Evolutionary conservation across 768 basidiomycete species (phyloP).

Genomic region (Termitomyces sp.): DNA sequence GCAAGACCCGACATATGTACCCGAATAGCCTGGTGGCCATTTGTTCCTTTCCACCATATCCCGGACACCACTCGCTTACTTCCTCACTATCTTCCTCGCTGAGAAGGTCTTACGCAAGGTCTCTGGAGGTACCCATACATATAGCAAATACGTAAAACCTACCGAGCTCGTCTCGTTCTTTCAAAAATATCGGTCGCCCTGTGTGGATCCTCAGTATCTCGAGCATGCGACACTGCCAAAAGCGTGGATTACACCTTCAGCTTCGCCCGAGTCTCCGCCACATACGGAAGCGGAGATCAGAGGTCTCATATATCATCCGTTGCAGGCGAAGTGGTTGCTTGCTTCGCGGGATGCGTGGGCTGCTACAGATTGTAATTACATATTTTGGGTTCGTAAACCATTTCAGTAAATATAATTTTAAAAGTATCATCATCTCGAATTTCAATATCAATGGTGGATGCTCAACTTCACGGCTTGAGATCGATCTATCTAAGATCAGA

Average conservation of each 20-base stretch:
- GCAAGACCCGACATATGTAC: not conserved
- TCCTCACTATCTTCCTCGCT: conserved; percentile 56
- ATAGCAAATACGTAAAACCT: conserved; percentile 85
- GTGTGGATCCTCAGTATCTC: conserved; percentile 1
- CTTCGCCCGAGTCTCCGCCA: conserved; percentile 39
- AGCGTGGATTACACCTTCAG: conserved; percentile 58
- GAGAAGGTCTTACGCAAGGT: conserved; percentile 81
- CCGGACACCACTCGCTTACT: conserved; percentile 51
- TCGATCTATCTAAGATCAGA: not conserved
- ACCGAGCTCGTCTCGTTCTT: conserved; percentile 84
- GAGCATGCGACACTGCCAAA: conserved; percentile 14
- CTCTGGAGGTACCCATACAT: conserved; percentile 83
- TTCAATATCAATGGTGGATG: no score
- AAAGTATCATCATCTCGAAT: not conserved
- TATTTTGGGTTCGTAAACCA: conserved; percentile 86
- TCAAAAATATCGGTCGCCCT: conserved; percentile 40
- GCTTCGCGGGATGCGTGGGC: conserved; percentile 52
- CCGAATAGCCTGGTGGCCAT: conserved; percentile 82
- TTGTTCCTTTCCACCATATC: conserved; percentile 94
- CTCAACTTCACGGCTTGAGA: no score
- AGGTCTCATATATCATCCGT: conserved; percentile 72
- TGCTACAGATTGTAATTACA: conserved; percentile 63
- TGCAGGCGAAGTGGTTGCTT: conserved; percentile 64
- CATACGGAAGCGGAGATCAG: conserved; percentile 74
- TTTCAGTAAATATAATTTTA: not conserved